phyloP scores from a whole-genome alignment of 2,329 filamentous ascomycete species.

The Hypoxylon sp. region DNA sequence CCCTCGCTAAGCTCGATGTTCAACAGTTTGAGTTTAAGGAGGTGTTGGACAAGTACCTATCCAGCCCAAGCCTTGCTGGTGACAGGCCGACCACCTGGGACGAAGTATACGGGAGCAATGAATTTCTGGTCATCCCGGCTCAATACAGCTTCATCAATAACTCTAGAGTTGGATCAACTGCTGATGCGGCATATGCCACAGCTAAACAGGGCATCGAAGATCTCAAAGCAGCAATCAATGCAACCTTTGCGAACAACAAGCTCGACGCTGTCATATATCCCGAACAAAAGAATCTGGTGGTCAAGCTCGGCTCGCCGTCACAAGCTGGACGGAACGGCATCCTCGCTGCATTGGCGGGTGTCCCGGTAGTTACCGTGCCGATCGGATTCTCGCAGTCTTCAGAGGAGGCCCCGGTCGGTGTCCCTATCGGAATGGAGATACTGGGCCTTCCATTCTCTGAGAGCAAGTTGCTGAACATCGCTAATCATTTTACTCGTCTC shows the following conservation, averaged over 20 bases:
- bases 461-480: constrained; percentile 67
- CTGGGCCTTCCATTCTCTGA: constrained; percentile 71
- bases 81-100: constrained; percentile 61
- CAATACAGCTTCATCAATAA: constrained; percentile 70
- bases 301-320: constrained; percentile 68
- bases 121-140: constrained; percentile 72
- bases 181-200: constrained; percentile 64
- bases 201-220: constrained; percentile 65
- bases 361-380: constrained; percentile 63
- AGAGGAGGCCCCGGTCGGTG: constrained; percentile 66
- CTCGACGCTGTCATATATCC: constrained; percentile 75
- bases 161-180: constrained; percentile 66
- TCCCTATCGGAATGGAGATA: constrained; percentile 77
- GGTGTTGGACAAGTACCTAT: constrained; percentile 69
- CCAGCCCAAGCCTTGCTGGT: constrained; percentile 60
- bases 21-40: constrained; percentile 74
- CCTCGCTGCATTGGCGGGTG: constrained; percentile 59
- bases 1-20: constrained; percentile 68
- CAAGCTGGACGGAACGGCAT: constrained; percentile 71
- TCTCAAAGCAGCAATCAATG: constrained; percentile 66
- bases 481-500: constrained; percentile 65
- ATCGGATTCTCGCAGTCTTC: constrained; percentile 66
- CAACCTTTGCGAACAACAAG: constrained; percentile 63
- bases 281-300: constrained; percentile 75
- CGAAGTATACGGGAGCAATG: constrained; percentile 64